phyloP scores from a whole-genome alignment of 2,329 filamentous ascomycete genomes.

The Aspergillus proliferans region DNA sequence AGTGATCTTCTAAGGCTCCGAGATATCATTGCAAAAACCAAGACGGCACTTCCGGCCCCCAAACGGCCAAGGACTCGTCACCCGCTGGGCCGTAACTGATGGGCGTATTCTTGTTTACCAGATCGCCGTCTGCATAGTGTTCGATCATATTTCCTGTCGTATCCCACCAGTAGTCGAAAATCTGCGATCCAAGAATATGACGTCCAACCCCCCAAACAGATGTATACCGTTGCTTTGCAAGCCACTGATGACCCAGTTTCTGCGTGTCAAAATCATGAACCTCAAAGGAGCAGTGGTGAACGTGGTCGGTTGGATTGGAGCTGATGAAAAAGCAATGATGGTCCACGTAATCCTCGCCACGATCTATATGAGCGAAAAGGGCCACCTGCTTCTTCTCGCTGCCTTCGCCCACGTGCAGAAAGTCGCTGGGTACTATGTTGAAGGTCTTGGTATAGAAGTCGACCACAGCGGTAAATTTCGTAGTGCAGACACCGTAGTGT shows the following conservation, averaged over 20 bases:
- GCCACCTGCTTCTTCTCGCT: conserved; percentile 27
- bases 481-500: conserved; percentile 22
- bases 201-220: conserved; percentile 16
- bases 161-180: conserved; percentile 16
- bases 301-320: conserved; percentile 28
- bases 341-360: conserved; percentile 42
- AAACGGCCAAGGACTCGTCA: conserved; percentile 28
- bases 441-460: conserved; percentile 25
- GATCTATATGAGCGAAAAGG: conserved; percentile 47
- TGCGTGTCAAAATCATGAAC: conserved; percentile 50
- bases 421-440: conserved; percentile 26
- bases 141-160: conserved; percentile 10
- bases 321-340: conserved; percentile 50
- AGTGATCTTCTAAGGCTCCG: no score
- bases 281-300: conserved; percentile 48
- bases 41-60: conserved; percentile 30
- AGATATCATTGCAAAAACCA: conserved; percentile 24
- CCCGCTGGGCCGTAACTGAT: conserved; percentile 28
- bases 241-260: conserved; percentile 47
- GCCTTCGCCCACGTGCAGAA: conserved; percentile 19
- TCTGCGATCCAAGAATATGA: conserved; percentile 12
- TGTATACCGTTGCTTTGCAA: conserved; percentile 40
- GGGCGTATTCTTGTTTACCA: conserved; percentile 16
- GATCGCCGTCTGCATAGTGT: conserved; percentile 13
- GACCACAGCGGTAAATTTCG: conserved; percentile 19